A percentile compares a stretch with the other conserved stretches of the same genome.
phyloP scores from a whole-genome alignment of 2,329 filamentous ascomycete species.

The Orbilia brochopaga region DNA sequence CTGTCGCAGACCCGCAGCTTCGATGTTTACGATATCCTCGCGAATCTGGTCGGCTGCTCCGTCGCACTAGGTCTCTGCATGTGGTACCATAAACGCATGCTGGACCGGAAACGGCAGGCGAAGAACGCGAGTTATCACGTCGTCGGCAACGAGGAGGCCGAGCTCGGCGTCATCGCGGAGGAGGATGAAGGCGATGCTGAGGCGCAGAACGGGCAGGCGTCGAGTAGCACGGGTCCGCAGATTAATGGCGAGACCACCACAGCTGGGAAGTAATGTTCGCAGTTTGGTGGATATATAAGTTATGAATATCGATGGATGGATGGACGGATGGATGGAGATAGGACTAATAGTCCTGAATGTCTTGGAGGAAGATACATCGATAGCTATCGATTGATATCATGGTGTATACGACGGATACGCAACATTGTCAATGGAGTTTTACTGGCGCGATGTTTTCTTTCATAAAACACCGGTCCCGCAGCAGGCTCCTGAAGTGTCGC shows the following conservation, averaged over 20 bases:
- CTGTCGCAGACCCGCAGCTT: slow-evolving; percentile 62
- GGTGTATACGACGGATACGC: too few relatives aligned
- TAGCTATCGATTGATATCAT: too few relatives aligned
- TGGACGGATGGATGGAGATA: too few relatives aligned
- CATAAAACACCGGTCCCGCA: too few relatives aligned
- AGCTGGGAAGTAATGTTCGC: slow-evolving; percentile 2
- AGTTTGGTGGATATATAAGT: not conserved
- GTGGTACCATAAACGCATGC: slow-evolving; percentile 95
- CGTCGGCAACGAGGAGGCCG: slow-evolving; percentile 53
- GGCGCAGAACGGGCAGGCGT: slow-evolving; percentile 33
- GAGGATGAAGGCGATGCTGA: slow-evolving; percentile 52
- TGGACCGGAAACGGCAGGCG: slow-evolving; percentile 71
- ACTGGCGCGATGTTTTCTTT: too few relatives aligned
- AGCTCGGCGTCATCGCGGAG: slow-evolving; percentile 48
- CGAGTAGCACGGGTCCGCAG: slow-evolving; percentile 45
- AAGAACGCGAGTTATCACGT: slow-evolving; percentile 52
- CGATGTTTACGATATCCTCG: slow-evolving; percentile 83
- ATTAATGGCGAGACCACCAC: slow-evolving; percentile 41
- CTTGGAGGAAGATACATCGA: too few relatives aligned
- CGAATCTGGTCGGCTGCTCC: slow-evolving; percentile 81
- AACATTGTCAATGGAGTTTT: too few relatives aligned
- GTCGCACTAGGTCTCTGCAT: slow-evolving; percentile 74
- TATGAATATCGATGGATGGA: too few relatives aligned
- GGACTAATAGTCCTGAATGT: too few relatives aligned
- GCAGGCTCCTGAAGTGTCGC: too few relatives aligned